Base-by-base conservation (phyloP, 2,329 filamentous ascomycete species). In the Cryphonectria japonica region DNA sequence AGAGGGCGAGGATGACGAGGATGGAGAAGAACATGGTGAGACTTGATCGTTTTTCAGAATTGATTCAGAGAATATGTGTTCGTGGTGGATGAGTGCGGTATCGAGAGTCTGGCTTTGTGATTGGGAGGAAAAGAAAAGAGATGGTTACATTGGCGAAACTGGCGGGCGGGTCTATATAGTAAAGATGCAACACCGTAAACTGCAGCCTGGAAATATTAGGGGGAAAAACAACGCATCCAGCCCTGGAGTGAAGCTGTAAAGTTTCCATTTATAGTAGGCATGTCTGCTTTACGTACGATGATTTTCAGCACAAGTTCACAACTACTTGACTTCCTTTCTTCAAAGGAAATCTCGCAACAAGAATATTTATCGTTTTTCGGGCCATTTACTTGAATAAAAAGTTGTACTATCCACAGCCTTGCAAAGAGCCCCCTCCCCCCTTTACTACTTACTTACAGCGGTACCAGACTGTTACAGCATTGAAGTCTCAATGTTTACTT, bases 31-130 rank as follows among this genome's bases (percentile, higher is more conserved):
- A 43, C 60, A 64, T 64, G 13, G 37, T 46, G 39, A 64, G 3
- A n/a, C 22, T 46, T 46, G 19, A n/a, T 43, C 2, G 29, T n/a
- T 26, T 41, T 46, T 37, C 19, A 41, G 37, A 13, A 43, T 16
- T 9, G n/a, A 11, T 46, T 64, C 11, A n/a, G 39, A 43, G 61
- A 32, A 32, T n/a, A 46, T 46, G 29, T 37, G 61, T 29, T 64
- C 11, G 39, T 19, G 59, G 5, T 32, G 32, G 32, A 43, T 64
- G 61, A 6, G 61, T 64, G 61, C 61, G 32, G 61, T 64, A 19
- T 43, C 16, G n/a, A 64, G 37, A 64, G 39, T 46, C 39, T 64
- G 61, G 61, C 59, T 46, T 39, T 46, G 61, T 11, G 46, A n/a
- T 46, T 13, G 22, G 39, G 39, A 64, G n/a, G 39, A 46, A 64